Conservation (phyloP, 2,329 filamentous ascomycete species). For the Neophaeococcomyces aloes region DNA sequence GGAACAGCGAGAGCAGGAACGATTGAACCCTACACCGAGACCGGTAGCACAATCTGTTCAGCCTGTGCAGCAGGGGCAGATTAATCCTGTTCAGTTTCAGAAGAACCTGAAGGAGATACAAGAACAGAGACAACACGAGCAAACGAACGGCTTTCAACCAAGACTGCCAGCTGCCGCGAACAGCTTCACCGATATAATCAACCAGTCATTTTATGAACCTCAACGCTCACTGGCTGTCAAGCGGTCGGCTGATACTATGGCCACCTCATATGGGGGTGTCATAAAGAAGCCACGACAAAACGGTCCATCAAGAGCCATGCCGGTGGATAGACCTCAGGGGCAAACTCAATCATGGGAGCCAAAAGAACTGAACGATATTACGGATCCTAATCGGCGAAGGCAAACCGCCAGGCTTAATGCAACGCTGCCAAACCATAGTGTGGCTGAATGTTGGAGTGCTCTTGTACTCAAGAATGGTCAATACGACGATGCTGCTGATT, state of each 20-base stretch:
- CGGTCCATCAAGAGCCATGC: slow-evolving; percentile 37
- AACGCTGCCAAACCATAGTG: slow-evolving; percentile 38
- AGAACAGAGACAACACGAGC: no score
- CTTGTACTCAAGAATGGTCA: slow-evolving; percentile 42
- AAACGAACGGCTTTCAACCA: no score
- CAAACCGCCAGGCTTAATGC: slow-evolving; percentile 44
- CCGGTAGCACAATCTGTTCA: no score
- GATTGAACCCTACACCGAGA: no score
- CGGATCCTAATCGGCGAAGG: slow-evolving; percentile 37
- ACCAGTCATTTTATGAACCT: slow-evolving; percentile 5
- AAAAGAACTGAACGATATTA: slow-evolving; percentile 40
- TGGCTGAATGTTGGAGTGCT: slow-evolving; percentile 41
- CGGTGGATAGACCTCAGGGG: slow-evolving; percentile 23
- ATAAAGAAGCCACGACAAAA: slow-evolving; percentile 33
- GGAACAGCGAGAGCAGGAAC: no score
- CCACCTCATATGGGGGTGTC: slow-evolving; percentile 29
- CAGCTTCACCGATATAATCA: slow-evolving; percentile 4
- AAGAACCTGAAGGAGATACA: no score
- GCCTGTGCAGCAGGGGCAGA: no score
- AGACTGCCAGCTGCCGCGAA: background rate
- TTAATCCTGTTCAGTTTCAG: no score
- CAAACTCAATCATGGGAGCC: slow-evolving; percentile 23
- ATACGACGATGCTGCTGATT: slow-evolving; percentile 44
- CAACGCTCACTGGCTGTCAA: slow-evolving; percentile 23
- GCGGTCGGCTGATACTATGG: slow-evolving; percentile 35